Percentiles rank a stretch among this genome's conserved stretches.
Conservation (phyloP, 2,329 filamentous ascomycete species). For the Paecilomyces niveus region DNA sequence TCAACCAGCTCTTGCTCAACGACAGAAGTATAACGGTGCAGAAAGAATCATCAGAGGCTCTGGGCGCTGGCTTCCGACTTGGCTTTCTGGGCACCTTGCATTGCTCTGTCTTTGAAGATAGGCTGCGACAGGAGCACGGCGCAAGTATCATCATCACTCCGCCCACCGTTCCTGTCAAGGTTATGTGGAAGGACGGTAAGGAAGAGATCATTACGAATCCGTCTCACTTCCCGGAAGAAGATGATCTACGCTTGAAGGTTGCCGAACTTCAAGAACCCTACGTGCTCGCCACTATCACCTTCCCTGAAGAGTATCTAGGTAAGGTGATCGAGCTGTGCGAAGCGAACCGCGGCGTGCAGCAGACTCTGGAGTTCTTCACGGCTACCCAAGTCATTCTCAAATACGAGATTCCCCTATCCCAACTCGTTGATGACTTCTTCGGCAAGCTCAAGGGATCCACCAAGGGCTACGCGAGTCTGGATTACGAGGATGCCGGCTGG, state of each 20-base stretch:
- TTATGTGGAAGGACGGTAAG: conserved; percentile 69
- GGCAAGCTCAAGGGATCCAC: conserved; percentile 90
- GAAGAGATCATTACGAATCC: conserved; percentile 79
- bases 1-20: conserved; percentile 87
- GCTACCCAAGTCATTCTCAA: conserved; percentile 88
- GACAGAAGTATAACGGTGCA: conserved; percentile 89
- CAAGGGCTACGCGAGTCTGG: conserved; percentile 90
- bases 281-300: conserved; percentile 75
- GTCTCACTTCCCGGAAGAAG: conserved; percentile 75
- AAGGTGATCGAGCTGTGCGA: conserved; percentile 95
- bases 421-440: conserved; percentile 94
- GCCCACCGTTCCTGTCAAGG: conserved; percentile 85
- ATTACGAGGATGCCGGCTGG: conserved; percentile 95
- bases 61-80: conserved; percentile 88
- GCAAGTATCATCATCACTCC: conserved; percentile 95
- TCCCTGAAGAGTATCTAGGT: conserved; percentile 90
- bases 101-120: conserved; percentile 98
- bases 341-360: conserved; percentile 77
- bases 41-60: conserved; percentile 88
- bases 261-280: conserved; percentile 64
- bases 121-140: conserved; percentile 87
- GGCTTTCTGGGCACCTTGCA: conserved; percentile 95
- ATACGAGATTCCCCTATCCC: conserved; percentile 79
- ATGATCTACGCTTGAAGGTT: conserved; percentile 48
- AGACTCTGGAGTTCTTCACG: conserved; percentile 85